A percentile compares a stretch with the other conserved stretches of the same genome.
Conservation (phyloP, 805 yeast genomes). For the Danielia oregonensis region DNA sequence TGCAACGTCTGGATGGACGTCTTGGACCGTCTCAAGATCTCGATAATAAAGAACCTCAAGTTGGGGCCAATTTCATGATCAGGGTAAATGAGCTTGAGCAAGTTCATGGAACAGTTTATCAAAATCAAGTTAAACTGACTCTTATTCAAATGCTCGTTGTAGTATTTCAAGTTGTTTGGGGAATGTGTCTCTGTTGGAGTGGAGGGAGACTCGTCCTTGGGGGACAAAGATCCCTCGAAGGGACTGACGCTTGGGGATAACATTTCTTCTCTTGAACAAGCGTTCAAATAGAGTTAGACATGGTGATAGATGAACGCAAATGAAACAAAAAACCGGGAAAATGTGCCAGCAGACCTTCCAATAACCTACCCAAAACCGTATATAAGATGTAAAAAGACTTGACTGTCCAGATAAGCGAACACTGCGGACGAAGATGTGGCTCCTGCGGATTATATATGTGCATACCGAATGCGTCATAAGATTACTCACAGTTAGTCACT, state of each 20-base stretch:
- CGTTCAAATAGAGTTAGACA: slow-evolving; percentile 1
- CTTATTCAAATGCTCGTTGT: slow-evolving; percentile 37
- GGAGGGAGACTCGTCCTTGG: slow-evolving; percentile 9
- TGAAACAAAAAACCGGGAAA: not conserved
- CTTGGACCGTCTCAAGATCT: slow-evolving; percentile 48
- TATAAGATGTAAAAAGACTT: not conserved
- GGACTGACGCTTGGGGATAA: slow-evolving; percentile 7
- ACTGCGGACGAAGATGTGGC: slow-evolving; percentile 1
- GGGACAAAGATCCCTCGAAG: slow-evolving; percentile 10
- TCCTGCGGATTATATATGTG: not conserved
- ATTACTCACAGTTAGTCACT: not conserved
- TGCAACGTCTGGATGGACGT: slow-evolving; percentile 62
- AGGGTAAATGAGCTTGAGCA: slow-evolving; percentile 31
- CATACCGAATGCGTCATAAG: not conserved
- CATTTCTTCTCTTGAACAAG: not conserved
- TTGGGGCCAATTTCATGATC: slow-evolving; percentile 11
- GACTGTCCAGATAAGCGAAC: not conserved
- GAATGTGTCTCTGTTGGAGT: slow-evolving; percentile 15
- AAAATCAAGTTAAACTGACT: slow-evolving; percentile 38
- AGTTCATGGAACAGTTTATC: slow-evolving; percentile 32
- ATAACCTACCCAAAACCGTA: too few species aligned
- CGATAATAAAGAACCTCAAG: slow-evolving; percentile 32
- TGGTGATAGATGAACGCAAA: not conserved
- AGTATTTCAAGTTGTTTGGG: slow-evolving; percentile 40
- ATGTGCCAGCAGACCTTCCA: too few species aligned